phyloP scores from a whole-genome alignment of 164 flowering plant genomes.

The Protea cynaroides region DNA sequence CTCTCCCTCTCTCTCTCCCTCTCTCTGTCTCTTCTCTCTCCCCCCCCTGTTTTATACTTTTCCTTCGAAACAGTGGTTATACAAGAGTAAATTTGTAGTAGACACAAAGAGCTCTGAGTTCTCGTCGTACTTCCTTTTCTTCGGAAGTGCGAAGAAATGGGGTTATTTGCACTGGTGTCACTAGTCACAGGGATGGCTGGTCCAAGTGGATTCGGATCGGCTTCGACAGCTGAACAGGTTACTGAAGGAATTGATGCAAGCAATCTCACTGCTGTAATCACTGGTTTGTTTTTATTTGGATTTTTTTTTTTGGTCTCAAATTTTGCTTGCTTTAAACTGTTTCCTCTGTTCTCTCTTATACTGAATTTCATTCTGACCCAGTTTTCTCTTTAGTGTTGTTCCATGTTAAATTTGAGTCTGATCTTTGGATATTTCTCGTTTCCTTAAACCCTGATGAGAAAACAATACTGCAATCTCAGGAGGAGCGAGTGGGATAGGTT shows the following conservation, averaged over 20 bases:
- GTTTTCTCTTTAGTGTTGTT: not conserved
- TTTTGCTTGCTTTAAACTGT: not conserved
- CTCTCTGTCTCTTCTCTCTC: too few species aligned
- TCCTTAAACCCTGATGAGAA: not conserved
- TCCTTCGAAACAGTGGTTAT: not conserved
- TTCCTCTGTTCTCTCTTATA: not conserved
- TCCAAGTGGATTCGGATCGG: conserved; percentile 80
- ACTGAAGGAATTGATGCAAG: conserved; percentile 64
- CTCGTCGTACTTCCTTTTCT: not conserved
- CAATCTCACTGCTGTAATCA: conserved; percentile 62
- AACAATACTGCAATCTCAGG: conserved; percentile 34
- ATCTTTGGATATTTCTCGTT: not conserved
- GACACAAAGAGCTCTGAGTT: not conserved
- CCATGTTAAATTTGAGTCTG: not conserved
- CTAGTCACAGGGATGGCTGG: conserved; percentile 65
- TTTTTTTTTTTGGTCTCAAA: not conserved
- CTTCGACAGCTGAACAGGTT: conserved; percentile 81
- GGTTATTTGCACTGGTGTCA: conserved; percentile 45
- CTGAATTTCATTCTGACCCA: not conserved
- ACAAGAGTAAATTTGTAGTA: too few species aligned
- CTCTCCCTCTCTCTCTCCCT: too few species aligned
- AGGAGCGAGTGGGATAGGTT: conserved; percentile 93
- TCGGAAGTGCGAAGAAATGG: conserved; percentile 10
- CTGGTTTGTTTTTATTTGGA: conserved; percentile 35
- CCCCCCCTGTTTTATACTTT: too few species aligned